A percentile compares a stretch with the other conserved stretches of the same genome.
Evolutionary conservation across 2,329 filamentous ascomycete genomes (phyloP).

Genomic region (Phoma sp.): DNA sequence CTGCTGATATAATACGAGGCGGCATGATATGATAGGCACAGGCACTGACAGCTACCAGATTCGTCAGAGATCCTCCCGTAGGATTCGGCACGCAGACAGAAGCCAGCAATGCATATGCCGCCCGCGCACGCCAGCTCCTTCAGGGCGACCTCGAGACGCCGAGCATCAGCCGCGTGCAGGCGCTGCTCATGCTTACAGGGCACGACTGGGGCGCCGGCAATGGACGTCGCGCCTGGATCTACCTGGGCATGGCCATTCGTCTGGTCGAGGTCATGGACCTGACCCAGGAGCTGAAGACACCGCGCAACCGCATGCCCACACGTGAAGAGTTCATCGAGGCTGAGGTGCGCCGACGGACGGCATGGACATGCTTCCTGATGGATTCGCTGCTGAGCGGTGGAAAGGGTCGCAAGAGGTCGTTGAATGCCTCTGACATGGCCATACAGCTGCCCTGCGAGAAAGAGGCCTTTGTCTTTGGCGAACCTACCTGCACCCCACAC

Average conservation of each 20-base stretch:
- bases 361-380: constrained; percentile 53
- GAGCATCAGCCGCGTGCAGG: constrained; percentile 48
- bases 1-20: too few species aligned
- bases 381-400: constrained; percentile 51
- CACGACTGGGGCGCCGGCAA: constrained; percentile 56
- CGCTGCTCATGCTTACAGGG: constrained; percentile 52
- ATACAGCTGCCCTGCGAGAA: constrained; percentile 50
- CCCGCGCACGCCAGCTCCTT: constrained; percentile 49
- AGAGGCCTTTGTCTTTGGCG: constrained; percentile 49
- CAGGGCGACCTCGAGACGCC: constrained; percentile 49
- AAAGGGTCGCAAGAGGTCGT: constrained; percentile 47
- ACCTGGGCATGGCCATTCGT: constrained; percentile 50
- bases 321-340: constrained; percentile 50
- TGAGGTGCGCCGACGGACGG: constrained; percentile 48
- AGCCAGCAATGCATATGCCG: constrained; percentile 51
- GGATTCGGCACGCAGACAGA: constrained; percentile 47
- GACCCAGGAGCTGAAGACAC: constrained; percentile 43
- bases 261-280: constrained; percentile 51
- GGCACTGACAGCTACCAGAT: constrained; percentile 28
- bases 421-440: constrained; percentile 44
- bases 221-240: constrained; percentile 49
- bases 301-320: constrained; percentile 40
- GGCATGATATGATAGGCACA: not conserved
- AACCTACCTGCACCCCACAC: constrained; percentile 44
- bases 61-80: constrained; percentile 45